Evolutionary conservation across 2,329 filamentous ascomycete species (phyloP).

Genomic region (Helotiales sp.): DNA sequence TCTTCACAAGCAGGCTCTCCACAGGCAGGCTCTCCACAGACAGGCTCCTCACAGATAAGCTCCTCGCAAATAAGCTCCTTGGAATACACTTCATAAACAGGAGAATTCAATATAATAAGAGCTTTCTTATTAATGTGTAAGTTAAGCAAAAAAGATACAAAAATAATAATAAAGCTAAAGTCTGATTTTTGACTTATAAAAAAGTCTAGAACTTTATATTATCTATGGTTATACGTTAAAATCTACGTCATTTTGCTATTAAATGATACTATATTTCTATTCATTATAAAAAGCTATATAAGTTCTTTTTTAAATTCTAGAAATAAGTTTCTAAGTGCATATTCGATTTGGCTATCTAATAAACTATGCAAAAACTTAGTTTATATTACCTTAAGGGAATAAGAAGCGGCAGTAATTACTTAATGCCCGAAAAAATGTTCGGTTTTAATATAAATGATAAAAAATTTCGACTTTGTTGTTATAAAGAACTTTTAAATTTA

Average conservation of each 20-base stretch:
- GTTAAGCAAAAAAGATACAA: slow-evolving; percentile 8
- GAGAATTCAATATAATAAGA: neutral
- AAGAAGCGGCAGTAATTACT: slow-evolving; percentile 11
- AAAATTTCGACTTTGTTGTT: slow-evolving; percentile 8
- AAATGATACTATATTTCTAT: slow-evolving; percentile 14
- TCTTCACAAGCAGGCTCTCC: no score
- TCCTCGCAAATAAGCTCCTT: neutral
- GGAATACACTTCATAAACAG: neutral
- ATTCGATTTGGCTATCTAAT: neutral
- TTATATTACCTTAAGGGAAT: slow-evolving; percentile 5
- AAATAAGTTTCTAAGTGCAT: slow-evolving; percentile 7
- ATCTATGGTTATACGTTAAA: neutral
- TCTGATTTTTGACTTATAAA: slow-evolving; percentile 9
- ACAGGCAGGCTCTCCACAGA: no score
- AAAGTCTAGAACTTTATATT: neutral
- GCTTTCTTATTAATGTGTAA: neutral
- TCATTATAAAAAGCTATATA: slow-evolving; percentile 6
- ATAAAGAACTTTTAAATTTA: slow-evolving; percentile 22
- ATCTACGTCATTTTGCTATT: slow-evolving; percentile 6
- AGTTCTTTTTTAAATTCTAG: slow-evolving; percentile 15
- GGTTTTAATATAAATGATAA: neutral
- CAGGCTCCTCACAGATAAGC: neutral
- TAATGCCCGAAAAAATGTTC: neutral
- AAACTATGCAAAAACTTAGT: slow-evolving; percentile 12
- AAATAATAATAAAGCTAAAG: slow-evolving; percentile 2